Percentiles rank a stretch among this genome's conserved stretches.
Conservation (phyloP, 345 rosid genomes). For the Microthlaspi erraticum region DNA sequence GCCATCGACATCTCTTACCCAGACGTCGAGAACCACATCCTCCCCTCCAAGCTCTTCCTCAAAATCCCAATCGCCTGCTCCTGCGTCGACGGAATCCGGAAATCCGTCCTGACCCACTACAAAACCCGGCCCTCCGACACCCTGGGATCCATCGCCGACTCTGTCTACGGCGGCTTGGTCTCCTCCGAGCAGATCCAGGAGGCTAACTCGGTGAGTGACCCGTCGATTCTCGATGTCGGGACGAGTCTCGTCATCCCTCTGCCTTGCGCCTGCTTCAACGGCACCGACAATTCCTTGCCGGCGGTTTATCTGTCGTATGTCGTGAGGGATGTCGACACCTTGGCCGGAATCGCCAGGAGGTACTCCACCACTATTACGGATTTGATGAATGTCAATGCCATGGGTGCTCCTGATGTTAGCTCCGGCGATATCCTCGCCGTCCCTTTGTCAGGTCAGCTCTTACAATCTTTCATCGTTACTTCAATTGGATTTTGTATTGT, state of each 20-base stretch:
- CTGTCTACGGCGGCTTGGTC: slow-evolving; percentile 83
- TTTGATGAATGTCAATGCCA: slow-evolving; percentile 98
- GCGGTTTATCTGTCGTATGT: slow-evolving; percentile 89
- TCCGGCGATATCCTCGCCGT: slow-evolving; percentile 89
- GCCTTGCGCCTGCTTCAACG: slow-evolving; percentile 97
- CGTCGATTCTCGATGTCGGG: slow-evolving; percentile 85
- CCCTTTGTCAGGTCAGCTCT: slow-evolving; percentile 73
- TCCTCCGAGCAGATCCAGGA: slow-evolving; percentile 89
- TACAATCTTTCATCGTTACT: background rate
- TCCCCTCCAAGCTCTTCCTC: slow-evolving; percentile 84
- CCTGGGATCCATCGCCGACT: slow-evolving; percentile 63
- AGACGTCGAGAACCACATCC: slow-evolving; percentile 93
- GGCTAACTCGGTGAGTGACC: slow-evolving; percentile 82
- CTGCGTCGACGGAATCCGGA: slow-evolving; percentile 90
- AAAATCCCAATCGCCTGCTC: slow-evolving; percentile 80
- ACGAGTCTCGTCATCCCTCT: slow-evolving; percentile 73
- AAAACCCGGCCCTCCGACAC: slow-evolving; percentile 91
- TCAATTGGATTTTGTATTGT: slow-evolving; percentile 9
- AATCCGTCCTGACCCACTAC: slow-evolving; percentile 80
- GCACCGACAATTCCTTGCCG: slow-evolving; percentile 84
- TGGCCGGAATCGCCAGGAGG: slow-evolving; percentile 74
- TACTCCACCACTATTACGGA: slow-evolving; percentile 85
- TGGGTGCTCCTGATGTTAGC: slow-evolving; percentile 78
- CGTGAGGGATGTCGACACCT: slow-evolving; percentile 69
- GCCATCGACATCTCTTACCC: slow-evolving; percentile 97